Evolutionary conservation across 2,329 filamentous ascomycete species (phyloP).

Genomic region (Fusarium lyarnte): DNA sequence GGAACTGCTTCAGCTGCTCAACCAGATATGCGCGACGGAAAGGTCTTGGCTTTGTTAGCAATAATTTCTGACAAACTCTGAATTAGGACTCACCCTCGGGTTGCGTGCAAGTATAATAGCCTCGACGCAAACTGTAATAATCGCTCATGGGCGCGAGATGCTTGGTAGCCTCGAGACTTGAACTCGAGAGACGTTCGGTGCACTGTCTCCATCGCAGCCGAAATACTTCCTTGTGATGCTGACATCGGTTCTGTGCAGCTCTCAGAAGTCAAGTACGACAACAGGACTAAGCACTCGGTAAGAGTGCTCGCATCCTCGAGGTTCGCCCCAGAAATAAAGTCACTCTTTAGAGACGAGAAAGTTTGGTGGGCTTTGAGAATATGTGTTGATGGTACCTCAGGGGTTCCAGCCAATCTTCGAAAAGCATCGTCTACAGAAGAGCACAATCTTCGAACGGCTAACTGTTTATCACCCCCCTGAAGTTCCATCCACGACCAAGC

Average conservation of each 20-base stretch:
- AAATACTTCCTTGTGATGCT: slow-evolving; percentile 64
- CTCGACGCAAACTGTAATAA: slow-evolving; percentile 74
- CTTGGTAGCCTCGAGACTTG: slow-evolving; percentile 46
- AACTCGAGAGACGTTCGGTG: slow-evolving; percentile 56
- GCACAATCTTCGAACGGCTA: slow-evolving; percentile 54
- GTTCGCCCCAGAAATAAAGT: slow-evolving; percentile 62
- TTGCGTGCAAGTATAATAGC: slow-evolving; percentile 73
- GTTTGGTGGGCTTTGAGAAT: slow-evolving; percentile 64
- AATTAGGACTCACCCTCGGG: slow-evolving; percentile 57
- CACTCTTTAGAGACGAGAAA: slow-evolving; percentile 64
- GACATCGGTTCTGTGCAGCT: slow-evolving; percentile 56
- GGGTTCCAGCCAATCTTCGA: slow-evolving; percentile 20
- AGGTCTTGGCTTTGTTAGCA: slow-evolving; percentile 54
- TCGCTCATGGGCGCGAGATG: slow-evolving; percentile 63
- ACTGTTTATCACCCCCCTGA: slow-evolving; percentile 45
- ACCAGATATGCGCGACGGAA: slow-evolving; percentile 76
- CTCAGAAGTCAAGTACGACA: slow-evolving; percentile 69
- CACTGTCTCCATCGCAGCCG: slow-evolving; percentile 56
- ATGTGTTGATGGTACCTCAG: slow-evolving; percentile 46
- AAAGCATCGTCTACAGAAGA: slow-evolving; percentile 47
- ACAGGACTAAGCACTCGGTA: slow-evolving; percentile 70
- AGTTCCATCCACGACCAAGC: slow-evolving; percentile 77
- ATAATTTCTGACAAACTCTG: neutral
- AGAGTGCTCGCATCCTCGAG: slow-evolving; percentile 61
- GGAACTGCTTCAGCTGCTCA: slow-evolving; percentile 66